phyloP scores from a whole-genome alignment of 768 basidiomycete species.

The Pulveroboletus sp. region DNA sequence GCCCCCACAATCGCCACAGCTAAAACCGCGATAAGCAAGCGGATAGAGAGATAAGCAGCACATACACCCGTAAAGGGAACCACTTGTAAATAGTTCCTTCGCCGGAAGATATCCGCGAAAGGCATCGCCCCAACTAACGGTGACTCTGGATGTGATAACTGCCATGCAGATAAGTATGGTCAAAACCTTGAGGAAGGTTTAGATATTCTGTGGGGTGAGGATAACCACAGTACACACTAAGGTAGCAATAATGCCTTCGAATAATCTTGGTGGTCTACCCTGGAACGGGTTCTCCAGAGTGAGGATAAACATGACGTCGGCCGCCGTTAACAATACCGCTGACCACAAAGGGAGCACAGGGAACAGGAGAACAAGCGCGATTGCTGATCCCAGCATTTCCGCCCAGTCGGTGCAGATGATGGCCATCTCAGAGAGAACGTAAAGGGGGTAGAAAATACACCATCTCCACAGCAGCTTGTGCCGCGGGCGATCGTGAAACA shows the following conservation, averaged over 20 bases:
- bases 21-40: conserved; percentile 25
- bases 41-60: background rate
- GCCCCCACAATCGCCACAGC: conserved; percentile 77
- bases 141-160: conserved; percentile 68
- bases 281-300: conserved; percentile 68
- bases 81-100: conserved; percentile 51
- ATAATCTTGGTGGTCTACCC: conserved; percentile 61
- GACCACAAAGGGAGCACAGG: conserved; percentile 48
- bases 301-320: conserved; percentile 61
- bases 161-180: conserved; percentile 77
- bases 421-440: conserved; percentile 44
- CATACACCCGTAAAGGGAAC: conserved; percentile 66
- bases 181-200: conserved; percentile 43
- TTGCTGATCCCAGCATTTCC: conserved; percentile 60
- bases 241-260: conserved; percentile 61
- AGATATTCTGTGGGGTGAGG: background rate
- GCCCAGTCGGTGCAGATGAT: conserved; percentile 59
- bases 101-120: conserved; percentile 80
- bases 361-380: conserved; percentile 53
- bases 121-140: conserved; percentile 68
- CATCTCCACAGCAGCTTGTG: conserved; percentile 38
- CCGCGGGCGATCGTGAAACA: conserved; percentile 45
- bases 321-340: no score
- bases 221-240: conserved; percentile 46
- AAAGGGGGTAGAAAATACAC: conserved; percentile 45